Evolutionary conservation across 805 yeast genomes (phyloP).

Genomic region (Pichia nanzhaoensis): DNA sequence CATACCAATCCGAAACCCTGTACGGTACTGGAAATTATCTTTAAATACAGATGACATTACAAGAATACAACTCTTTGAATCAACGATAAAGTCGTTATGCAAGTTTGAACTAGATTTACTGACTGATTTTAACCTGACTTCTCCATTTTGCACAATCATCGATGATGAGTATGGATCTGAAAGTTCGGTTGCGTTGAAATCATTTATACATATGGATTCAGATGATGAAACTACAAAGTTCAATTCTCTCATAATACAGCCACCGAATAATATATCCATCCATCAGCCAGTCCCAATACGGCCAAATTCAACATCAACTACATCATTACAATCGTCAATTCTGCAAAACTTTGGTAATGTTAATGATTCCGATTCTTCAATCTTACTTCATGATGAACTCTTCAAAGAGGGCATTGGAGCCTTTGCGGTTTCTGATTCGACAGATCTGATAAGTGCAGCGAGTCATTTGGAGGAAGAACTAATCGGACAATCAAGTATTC

Average conservation of each 20-base stretch:
- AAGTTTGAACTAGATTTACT: conserved; percentile 14
- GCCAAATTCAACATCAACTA: conserved; percentile 6
- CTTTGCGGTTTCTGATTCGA: conserved; percentile 3
- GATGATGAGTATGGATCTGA: background rate
- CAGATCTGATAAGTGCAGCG: background rate
- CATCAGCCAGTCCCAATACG: conserved; percentile 11
- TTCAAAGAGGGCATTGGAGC: background rate
- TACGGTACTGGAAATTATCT: conserved; percentile 61
- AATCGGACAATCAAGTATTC: no score
- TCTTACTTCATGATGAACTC: background rate
- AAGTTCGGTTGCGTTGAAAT: conserved; percentile 5
- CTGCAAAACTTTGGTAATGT: background rate
- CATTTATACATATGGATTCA: conserved; percentile 2
- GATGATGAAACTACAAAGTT: background rate
- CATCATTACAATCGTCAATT: conserved; percentile 10
- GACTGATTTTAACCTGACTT: conserved; percentile 3
- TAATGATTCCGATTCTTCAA: background rate
- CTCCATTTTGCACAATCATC: conserved; percentile 11
- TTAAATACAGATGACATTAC: conserved; percentile 30
- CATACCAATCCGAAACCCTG: conserved; percentile 65
- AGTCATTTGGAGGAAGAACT: background rate
- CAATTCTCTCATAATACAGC: background rate
- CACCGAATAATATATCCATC: background rate
- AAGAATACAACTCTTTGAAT: conserved; percentile 27
- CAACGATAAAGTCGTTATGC: conserved; percentile 15